Evolutionary conservation across 345 rosid genomes (phyloP).

Genomic region (Hibiscus mutabilis): DNA sequence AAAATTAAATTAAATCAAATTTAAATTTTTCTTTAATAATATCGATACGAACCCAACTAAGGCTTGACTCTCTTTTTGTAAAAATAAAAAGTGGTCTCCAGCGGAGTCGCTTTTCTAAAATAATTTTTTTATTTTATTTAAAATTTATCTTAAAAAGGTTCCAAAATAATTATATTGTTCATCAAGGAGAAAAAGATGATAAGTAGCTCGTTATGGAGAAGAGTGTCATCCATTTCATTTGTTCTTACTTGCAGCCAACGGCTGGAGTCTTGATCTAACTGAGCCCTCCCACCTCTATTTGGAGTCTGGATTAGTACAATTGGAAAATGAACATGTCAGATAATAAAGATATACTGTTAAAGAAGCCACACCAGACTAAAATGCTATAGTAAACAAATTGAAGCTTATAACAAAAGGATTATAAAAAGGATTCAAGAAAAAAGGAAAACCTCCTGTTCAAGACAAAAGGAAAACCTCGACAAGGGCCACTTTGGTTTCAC

Average conservation of each 20-base stretch:
- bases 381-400: background rate
- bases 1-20: too few species aligned
- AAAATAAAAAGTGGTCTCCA: too few species aligned
- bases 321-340: background rate
- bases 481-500: conserved; percentile 71
- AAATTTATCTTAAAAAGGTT: too few species aligned
- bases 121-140: too few species aligned
- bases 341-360: background rate
- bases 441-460: background rate
- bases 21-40: too few species aligned
- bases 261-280: conserved; percentile 75
- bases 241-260: conserved; percentile 94
- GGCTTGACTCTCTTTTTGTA: too few species aligned
- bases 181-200: conserved; percentile 1
- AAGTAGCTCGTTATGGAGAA: conserved; percentile 4
- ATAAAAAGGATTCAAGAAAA: background rate
- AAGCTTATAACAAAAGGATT: background rate
- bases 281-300: conserved; percentile 65
- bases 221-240: conserved; percentile 14
- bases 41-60: too few species aligned
- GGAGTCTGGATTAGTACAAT: conserved; percentile 48
- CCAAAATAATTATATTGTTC: background rate
- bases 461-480: conserved; percentile 52
- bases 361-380: background rate
- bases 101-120: too few species aligned